Percentiles rank a stretch among this genome's conserved stretches.
These are phyloP conservation scores for Solanum etuberosum DNA, from an alignment of 257 asterid species.

Conservation along the genomic window DNA sequence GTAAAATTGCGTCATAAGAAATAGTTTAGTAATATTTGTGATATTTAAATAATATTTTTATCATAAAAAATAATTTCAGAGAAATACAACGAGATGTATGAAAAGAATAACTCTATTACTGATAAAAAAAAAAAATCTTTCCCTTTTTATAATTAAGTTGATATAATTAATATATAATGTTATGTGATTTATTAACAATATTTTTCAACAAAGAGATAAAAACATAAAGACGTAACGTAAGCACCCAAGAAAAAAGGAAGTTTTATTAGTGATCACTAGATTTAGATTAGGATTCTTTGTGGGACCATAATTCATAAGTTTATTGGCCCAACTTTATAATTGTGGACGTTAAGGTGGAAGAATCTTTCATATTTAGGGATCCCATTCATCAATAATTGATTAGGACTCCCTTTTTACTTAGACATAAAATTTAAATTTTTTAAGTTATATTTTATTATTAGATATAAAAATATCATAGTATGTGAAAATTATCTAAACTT, in stretches of 20 bases:
- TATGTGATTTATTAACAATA: background rate
- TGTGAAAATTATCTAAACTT: too few relatives aligned
- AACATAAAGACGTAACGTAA: background rate
- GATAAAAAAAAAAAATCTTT: too few relatives aligned
- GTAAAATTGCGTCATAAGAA: background rate
- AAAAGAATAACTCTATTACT: background rate
- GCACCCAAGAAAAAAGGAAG: background rate
- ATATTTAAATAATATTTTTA: background rate
- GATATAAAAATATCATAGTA: too few relatives aligned
- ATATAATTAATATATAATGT: too few relatives aligned
- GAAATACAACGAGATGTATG: background rate
- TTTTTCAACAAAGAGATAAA: background rate
- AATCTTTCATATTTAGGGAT: background rate
- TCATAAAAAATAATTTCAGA: background rate
- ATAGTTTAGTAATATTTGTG: background rate
- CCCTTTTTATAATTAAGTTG: too few relatives aligned
- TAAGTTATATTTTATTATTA: too few relatives aligned
- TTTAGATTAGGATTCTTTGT: background rate
- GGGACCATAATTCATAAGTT: background rate
- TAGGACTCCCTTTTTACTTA: background rate
- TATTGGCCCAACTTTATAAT: background rate
- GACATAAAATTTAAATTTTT: too few relatives aligned
- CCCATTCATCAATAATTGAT: background rate
- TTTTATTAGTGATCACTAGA: background rate
- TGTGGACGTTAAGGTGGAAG: background rate